Base-by-base conservation (phyloP, 352 stramenopile species). In the Achlya hypogyna region DNA sequence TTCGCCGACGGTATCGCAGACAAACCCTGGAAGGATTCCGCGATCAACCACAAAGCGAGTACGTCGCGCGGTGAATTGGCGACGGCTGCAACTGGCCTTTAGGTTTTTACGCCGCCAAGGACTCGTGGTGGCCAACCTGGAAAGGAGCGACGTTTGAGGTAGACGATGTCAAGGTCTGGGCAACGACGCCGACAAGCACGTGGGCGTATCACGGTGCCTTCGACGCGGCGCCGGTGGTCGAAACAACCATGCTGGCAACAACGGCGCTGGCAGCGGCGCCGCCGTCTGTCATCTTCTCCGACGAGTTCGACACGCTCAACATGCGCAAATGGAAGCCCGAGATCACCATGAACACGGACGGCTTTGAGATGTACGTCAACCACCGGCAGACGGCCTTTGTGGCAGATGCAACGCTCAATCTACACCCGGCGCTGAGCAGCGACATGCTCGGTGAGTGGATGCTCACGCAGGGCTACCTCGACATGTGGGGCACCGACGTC, bases 1-100 rank as follows among this genome's bases (percentile, higher is more conserved):
- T 71, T 69, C 29, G 40, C 49, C 31, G 65, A 71, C 32, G 22
- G 45, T 32, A n/a, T 72, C 27, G 71, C 53, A 35, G 69, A 62
- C 22, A 78, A 78, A 42, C 71, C 73, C 25, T 78, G 73, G 73
- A 51, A 40, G 28, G 72, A 78, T 53, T 40, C 25, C 22, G 62
- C 71, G 28, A 53, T 10, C 25, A 20, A 29, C 34, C 54, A 64
- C 35, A 64, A 64, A 38, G 27, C 28, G n/a, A 64, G 54, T 64
- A 64, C 35, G 54, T 22, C 12, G 22, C n/a, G 22, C n/a, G 3
- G 2, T 22, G 51, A 20, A 23, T 29, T n/a, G 16, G 16, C n/a
- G 27, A 18, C 51, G 22, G n/a, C 18, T 31, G 2, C 18, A 27
- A 52, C 51, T 28, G 54, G 53, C 10, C 35, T 70, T 28, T 72